These are phyloP conservation scores for Boletus barrowsii DNA, from an alignment of 768 basidiomycete species.

Conservation along the genomic window DNA sequence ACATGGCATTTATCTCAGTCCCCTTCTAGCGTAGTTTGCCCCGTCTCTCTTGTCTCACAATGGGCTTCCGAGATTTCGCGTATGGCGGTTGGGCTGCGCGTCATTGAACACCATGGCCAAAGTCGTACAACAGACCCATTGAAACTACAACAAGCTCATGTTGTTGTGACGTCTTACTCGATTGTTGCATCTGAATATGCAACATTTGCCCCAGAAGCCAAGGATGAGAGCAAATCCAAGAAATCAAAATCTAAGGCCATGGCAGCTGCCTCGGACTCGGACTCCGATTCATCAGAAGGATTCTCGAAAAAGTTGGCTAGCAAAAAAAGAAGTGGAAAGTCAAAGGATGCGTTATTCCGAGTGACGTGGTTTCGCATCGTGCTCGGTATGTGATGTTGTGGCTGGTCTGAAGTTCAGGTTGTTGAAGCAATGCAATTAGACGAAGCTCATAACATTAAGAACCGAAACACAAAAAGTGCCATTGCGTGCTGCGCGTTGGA, in stretches of 20 bases:
- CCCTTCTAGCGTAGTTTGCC: constrained; percentile 71
- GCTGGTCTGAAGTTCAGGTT: not conserved
- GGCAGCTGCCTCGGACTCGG: constrained; percentile 27
- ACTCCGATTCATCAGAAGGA: constrained; percentile 36
- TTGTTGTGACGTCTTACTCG: constrained; percentile 87
- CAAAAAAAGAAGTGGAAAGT: constrained; percentile 44
- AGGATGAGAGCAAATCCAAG: constrained; percentile 53
- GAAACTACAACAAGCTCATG: constrained; percentile 51
- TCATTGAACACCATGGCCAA: constrained; percentile 82
- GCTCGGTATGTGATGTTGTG: constrained; percentile 51
- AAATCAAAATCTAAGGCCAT: constrained; percentile 36
- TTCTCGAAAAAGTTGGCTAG: constrained; percentile 40
- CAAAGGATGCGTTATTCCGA: constrained; percentile 65
- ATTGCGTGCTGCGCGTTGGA: constrained; percentile 76
- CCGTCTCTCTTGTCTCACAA: constrained; percentile 83
- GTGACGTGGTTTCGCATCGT: constrained; percentile 85
- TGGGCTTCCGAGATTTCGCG: constrained; percentile 86
- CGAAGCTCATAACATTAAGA: constrained; percentile 95
- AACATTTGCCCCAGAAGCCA: constrained; percentile 45
- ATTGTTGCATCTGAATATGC: constrained; percentile 79
- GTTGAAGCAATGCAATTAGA: constrained; percentile 42
- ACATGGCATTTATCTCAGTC: not conserved
- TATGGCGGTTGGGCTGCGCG: constrained; percentile 61
- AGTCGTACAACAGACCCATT: constrained; percentile 64
- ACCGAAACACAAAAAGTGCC: constrained; percentile 72